Evolutionary conservation across 305 asterid species (phyloP).

Genomic region (Rubia tinctorum): DNA sequence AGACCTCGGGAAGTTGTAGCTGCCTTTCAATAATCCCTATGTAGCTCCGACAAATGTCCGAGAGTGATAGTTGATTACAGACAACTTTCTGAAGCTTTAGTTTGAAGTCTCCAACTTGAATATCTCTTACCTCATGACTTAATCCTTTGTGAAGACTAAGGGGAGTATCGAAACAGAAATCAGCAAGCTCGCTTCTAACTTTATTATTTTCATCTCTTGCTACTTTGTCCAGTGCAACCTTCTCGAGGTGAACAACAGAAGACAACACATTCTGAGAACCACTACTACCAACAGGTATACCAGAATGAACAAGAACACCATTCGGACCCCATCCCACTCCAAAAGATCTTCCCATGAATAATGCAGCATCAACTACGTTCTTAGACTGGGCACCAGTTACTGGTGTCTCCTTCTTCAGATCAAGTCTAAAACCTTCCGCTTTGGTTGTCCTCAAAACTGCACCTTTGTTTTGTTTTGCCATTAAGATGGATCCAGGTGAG

Average conservation of each 20-base stretch:
- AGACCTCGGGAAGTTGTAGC: conserved; percentile 61
- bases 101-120: conserved; percentile 52
- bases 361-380: conserved; percentile 83
- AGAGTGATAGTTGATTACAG: conserved; percentile 55
- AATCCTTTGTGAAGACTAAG: conserved; percentile 79
- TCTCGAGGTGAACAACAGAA: conserved; percentile 73
- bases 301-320: conserved; percentile 92
- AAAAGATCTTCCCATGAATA: conserved; percentile 96
- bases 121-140: conserved; percentile 50
- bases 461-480: conserved; percentile 74
- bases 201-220: conserved; percentile 63
- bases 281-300: conserved; percentile 68
- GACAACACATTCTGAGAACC: conserved; percentile 44
- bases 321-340: conserved; percentile 99
- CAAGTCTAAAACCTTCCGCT: conserved; percentile 73
- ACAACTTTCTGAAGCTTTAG: conserved; percentile 72
- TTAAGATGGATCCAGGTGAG: conserved; percentile 66
- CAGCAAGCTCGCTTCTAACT: conserved; percentile 57
- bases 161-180: conserved; percentile 68
- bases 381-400: conserved; percentile 51
- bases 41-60: conserved; percentile 77
- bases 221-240: conserved; percentile 71
- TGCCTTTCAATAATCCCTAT: conserved; percentile 76
- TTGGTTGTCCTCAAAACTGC: conserved; percentile 44
- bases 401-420: conserved; percentile 59